phyloP scores from a whole-genome alignment of 768 basidiomycete species.

The Collybia nuda region DNA sequence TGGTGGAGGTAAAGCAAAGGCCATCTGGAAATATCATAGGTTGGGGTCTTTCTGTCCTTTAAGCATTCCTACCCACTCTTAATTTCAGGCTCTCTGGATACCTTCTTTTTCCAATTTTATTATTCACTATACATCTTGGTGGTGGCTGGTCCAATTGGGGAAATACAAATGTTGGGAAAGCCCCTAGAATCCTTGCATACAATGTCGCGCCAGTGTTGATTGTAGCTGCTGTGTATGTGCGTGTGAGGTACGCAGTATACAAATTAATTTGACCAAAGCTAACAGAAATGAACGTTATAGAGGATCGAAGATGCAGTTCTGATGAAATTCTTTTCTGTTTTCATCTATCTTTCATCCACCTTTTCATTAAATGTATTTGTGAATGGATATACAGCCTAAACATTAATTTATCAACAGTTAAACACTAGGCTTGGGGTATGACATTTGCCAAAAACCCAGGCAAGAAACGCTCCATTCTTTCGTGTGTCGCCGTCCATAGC shows the following conservation, averaged over 20 bases:
- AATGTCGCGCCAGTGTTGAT: conserved; percentile 52
- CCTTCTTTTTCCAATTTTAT: conserved; percentile 55
- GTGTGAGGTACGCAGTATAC: conserved; percentile 46
- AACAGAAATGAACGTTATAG: conserved; percentile 27
- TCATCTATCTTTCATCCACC: background rate
- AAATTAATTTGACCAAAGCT: background rate
- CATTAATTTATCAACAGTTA: conserved; percentile 11
- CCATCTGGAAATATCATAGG: conserved; percentile 86
- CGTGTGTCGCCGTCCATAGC: conserved; percentile 84
- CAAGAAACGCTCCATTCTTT: conserved; percentile 86
- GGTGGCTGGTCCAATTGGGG: conserved; percentile 72
- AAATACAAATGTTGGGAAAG: conserved; percentile 28
- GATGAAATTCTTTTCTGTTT: background rate
- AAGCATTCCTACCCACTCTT: conserved; percentile 1
- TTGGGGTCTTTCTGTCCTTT: conserved; percentile 18
- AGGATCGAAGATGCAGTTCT: conserved; percentile 65
- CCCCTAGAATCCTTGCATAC: conserved; percentile 50
- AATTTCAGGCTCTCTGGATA: conserved; percentile 68
- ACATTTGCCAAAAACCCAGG: conserved; percentile 85
- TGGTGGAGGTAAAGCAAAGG: conserved; percentile 75
- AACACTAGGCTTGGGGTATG: conserved; percentile 36
- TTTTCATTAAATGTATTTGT: background rate
- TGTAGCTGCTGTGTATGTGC: conserved; percentile 41
- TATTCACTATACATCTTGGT: conserved; percentile 67
- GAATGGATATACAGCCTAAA: background rate